Conservation (phyloP, 73 alveolate genomes). For the Loxodes magnus region DNA sequence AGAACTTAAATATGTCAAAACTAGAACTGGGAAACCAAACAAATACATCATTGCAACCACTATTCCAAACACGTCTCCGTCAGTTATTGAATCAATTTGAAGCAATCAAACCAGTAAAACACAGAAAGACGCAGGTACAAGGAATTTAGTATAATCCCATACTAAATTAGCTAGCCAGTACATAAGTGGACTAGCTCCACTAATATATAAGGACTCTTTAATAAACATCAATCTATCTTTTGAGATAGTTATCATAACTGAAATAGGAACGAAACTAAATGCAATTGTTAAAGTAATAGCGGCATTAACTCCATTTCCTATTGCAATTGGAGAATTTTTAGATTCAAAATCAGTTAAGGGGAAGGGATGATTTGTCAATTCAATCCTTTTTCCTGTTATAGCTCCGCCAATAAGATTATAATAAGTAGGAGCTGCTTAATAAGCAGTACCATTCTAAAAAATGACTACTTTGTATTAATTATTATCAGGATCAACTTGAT, state of each 20-base stretch:
- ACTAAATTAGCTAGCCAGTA: slow-evolving; percentile 84
- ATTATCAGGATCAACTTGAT: slow-evolving; percentile 14
- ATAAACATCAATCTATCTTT: neutral
- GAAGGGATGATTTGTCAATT: too few species aligned
- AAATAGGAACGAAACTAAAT: neutral
- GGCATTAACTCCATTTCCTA: slow-evolving; percentile 1
- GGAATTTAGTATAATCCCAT: slow-evolving; percentile 65
- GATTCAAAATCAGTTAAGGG: too few species aligned
- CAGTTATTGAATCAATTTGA: slow-evolving; percentile 29
- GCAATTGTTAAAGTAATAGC: neutral
- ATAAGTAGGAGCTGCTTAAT: too few species aligned
- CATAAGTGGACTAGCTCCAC: slow-evolving; percentile 70
- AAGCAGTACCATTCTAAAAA: too few species aligned
- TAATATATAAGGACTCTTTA: slow-evolving; percentile 66
- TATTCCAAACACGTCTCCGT: slow-evolving; percentile 12
- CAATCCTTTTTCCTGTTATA: too few species aligned
- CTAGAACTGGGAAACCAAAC: slow-evolving; percentile 49
- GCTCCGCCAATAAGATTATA: too few species aligned
- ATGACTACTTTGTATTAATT: too few species aligned
- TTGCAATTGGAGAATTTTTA: too few species aligned
- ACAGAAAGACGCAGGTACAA: slow-evolving; percentile 55
- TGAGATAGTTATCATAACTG: neutral
- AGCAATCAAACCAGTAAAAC: slow-evolving; percentile 27
- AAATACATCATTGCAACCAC: slow-evolving; percentile 39
- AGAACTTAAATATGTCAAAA: slow-evolving; percentile 48